These are phyloP conservation scores for Irpex sp. DNA, from an alignment of 1,284 basidiomycete species.

Conservation along the genomic window DNA sequence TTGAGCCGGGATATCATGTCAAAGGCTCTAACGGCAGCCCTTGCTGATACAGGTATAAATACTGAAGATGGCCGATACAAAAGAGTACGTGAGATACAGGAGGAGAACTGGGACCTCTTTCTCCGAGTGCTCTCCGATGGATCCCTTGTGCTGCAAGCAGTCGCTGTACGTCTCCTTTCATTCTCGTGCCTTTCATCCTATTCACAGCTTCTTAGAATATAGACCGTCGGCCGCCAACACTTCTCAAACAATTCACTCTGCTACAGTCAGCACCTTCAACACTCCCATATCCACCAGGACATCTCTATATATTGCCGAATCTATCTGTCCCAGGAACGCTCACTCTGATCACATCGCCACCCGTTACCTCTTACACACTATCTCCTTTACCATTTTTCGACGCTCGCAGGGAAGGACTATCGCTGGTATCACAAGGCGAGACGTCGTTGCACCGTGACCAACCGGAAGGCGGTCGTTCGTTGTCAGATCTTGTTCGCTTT, in stretches of 20 bases:
- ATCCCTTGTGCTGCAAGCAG: constrained; percentile 65
- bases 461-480: constrained; percentile 25
- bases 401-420: constrained; percentile 50
- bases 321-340: constrained; percentile 36
- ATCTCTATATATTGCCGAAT: constrained; percentile 54
- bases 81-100: constrained; percentile 54
- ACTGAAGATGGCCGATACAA: constrained; percentile 40
- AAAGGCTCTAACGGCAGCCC: constrained; percentile 40
- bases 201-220: constrained; percentile 56
- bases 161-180: constrained; percentile 55
- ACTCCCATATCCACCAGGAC: constrained; percentile 41
- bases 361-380: constrained; percentile 55
- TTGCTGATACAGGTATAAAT: constrained; percentile 26
- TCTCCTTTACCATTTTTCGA: constrained; percentile 57
- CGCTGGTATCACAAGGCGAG: constrained; percentile 17
- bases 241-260: constrained; percentile 74
- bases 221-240: constrained; percentile 84
- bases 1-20: constrained; percentile 57
- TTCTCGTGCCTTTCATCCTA: not conserved
- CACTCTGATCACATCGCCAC: constrained; percentile 57
- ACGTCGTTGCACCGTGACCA: constrained; percentile 5
- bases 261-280: constrained; percentile 54
- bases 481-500: constrained; percentile 46
- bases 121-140: constrained; percentile 71
- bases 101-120: constrained; percentile 79